Percentiles rank a stretch among this genome's conserved stretches.
Conservation (phyloP, 192 early-diverging fungal species). For the Backusella morwellensis region DNA sequence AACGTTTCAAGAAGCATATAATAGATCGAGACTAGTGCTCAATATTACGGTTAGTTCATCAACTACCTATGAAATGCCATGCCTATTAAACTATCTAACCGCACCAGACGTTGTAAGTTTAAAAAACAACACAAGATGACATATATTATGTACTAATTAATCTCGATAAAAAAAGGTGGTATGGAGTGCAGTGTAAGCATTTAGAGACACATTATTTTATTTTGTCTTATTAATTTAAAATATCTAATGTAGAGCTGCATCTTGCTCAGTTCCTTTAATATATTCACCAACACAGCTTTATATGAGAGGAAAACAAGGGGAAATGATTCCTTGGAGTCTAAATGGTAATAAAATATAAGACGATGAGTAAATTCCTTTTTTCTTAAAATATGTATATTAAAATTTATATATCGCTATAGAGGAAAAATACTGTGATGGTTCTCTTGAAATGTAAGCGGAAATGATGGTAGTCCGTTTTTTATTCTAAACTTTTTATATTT, state of each 20-base stretch:
- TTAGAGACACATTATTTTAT: no score
- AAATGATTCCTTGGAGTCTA: constrained; percentile 69
- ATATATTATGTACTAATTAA: background rate
- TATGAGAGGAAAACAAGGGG: constrained; percentile 66
- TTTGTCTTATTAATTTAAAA: no score
- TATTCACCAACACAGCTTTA: constrained; percentile 66
- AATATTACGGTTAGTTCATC: constrained; percentile 81
- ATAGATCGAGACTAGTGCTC: constrained; percentile 68
- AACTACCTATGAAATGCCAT: constrained; percentile 74
- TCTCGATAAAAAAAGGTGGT: constrained; percentile 44
- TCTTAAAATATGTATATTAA: background rate
- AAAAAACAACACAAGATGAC: background rate
- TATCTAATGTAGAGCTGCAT: constrained; percentile 56
- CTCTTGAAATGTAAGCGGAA: constrained; percentile 65
- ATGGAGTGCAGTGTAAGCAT: constrained; percentile 75
- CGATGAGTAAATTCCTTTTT: background rate
- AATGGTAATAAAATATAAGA: background rate
- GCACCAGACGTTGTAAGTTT: constrained; percentile 72
- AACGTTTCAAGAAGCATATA: constrained; percentile 79
- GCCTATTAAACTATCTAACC: constrained; percentile 75
- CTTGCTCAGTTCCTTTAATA: constrained; percentile 70
- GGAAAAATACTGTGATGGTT: constrained; percentile 77
- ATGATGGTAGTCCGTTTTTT: background rate
- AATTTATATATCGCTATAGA: constrained; percentile 32
- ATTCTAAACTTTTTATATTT: background rate